Conservation (phyloP, 257 asterid species). For the Solanum ossicruentum region DNA sequence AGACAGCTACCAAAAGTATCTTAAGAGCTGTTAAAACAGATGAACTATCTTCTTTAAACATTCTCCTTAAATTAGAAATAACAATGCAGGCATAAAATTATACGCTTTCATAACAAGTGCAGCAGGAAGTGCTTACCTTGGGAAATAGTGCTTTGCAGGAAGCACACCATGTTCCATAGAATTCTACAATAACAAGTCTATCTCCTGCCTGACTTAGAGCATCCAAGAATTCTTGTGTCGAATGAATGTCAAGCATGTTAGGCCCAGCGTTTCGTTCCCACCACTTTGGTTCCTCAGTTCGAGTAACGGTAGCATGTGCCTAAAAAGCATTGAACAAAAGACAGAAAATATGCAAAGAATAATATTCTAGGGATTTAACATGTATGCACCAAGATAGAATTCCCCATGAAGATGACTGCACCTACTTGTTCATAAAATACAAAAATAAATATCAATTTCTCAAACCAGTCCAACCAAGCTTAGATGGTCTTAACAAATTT, state of each 20-base stretch:
- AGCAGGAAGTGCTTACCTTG: conserved; percentile 30
- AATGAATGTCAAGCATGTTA: conserved; percentile 84
- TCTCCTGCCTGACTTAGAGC: conserved; percentile 83
- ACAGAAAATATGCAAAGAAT: background rate
- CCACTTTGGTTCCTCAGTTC: conserved; percentile 33
- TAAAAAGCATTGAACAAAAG: background rate
- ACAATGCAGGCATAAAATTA: background rate
- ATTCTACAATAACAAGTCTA: conserved; percentile 67
- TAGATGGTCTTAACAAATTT: background rate
- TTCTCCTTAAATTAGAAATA: background rate
- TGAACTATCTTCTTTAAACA: background rate
- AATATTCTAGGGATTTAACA: background rate
- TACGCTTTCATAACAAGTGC: background rate
- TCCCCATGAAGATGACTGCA: background rate
- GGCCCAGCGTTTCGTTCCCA: conserved; percentile 88
- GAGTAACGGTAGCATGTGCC: background rate
- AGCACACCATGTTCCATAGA: conserved; percentile 96
- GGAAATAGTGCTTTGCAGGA: conserved; percentile 85
- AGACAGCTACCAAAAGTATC: background rate
- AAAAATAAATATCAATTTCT: background rate
- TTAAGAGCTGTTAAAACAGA: background rate
- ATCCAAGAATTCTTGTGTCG: conserved; percentile 57
- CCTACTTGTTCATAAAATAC: background rate
- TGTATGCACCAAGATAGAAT: background rate
- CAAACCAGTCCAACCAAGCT: background rate